Evolutionary conservation across 495 filamentous ascomycete genomes (phyloP).

Genomic region (Neurospora sp.): DNA sequence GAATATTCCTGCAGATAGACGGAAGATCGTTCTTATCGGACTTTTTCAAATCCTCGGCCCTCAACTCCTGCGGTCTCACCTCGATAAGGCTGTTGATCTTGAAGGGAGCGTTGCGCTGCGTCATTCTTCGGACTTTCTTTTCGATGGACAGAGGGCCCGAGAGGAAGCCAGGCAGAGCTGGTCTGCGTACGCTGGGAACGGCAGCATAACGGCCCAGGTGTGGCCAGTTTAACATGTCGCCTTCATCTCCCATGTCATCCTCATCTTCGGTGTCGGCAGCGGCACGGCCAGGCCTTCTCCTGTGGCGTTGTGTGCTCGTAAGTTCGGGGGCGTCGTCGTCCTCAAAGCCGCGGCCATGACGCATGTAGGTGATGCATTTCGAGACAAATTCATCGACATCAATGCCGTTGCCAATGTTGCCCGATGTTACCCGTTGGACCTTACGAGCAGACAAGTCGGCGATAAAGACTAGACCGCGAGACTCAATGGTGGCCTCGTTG

Average conservation of each 20-base stretch:
- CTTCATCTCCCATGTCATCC: constrained; percentile 50
- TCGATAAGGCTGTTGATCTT: constrained; percentile 53
- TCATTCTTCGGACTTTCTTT: constrained; percentile 60
- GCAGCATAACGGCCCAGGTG: constrained; percentile 68
- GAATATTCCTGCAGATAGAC: constrained; percentile 52
- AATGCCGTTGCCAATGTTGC: constrained; percentile 57
- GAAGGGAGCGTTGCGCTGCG: constrained; percentile 53
- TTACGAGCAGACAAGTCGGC: constrained; percentile 72
- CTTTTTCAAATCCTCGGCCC: constrained; percentile 58
- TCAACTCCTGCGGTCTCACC: constrained; percentile 64
- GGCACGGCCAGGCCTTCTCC: constrained; percentile 20
- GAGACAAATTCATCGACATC: constrained; percentile 92
- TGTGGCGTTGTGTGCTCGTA: constrained; percentile 35
- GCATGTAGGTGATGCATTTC: constrained; percentile 86
- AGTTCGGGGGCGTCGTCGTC: constrained; percentile 32
- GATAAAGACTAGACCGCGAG: constrained; percentile 65
- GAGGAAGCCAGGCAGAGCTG: constrained; percentile 72
- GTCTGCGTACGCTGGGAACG: constrained; percentile 60
- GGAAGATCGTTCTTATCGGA: constrained; percentile 68
- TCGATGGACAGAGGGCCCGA: constrained; percentile 84
- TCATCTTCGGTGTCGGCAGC: constrained; percentile 23
- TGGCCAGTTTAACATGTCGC: constrained; percentile 81
- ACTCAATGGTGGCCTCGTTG: constrained; percentile 84
- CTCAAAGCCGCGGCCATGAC: constrained; percentile 39
- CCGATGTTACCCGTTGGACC: constrained; percentile 56